Evolutionary conservation across 108 stramenopile genomes (phyloP).

Genomic region (Fragilariopsis cylindrus): DNA sequence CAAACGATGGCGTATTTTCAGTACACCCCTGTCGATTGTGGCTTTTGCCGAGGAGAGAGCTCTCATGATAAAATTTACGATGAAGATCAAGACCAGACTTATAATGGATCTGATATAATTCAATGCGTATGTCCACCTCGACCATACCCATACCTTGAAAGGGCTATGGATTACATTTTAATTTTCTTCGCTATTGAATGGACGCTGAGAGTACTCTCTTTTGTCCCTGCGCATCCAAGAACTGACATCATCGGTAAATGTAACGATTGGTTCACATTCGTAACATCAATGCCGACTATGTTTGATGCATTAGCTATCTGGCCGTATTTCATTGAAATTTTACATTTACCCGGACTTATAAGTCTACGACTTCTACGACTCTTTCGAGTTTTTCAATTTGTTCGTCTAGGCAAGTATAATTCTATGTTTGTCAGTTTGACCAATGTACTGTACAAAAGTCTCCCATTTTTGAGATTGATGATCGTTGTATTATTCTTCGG

Average conservation of each 20-base stretch:
- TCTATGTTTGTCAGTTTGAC: slow-evolving; percentile 50
- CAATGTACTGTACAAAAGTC: slow-evolving; percentile 46
- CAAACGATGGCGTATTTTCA: slow-evolving; percentile 64
- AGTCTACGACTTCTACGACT: slow-evolving; percentile 57
- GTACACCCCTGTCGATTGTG: slow-evolving; percentile 52
- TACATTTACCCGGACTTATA: slow-evolving; percentile 34
- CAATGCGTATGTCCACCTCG: slow-evolving; percentile 61
- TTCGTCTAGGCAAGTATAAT: slow-evolving; percentile 70
- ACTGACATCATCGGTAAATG: background rate
- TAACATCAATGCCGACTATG: slow-evolving; percentile 38
- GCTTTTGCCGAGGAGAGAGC: slow-evolving; percentile 40
- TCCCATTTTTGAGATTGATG: slow-evolving; percentile 48
- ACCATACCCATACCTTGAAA: slow-evolving; percentile 32
- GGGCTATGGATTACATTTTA: slow-evolving; percentile 35
- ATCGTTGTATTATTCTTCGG: slow-evolving; percentile 58
- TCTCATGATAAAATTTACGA: slow-evolving; percentile 42
- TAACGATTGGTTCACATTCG: slow-evolving; percentile 30
- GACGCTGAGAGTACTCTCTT: slow-evolving; percentile 48
- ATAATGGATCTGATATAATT: background rate
- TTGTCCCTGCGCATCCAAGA: slow-evolving; percentile 21
- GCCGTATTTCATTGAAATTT: slow-evolving; percentile 61
- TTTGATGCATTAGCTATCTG: slow-evolving; percentile 60
- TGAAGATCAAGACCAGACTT: background rate
- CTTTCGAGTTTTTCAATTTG: slow-evolving; percentile 66
- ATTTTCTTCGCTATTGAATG: slow-evolving; percentile 68